Evolutionary conservation across 768 basidiomycete species (phyloP).

Genomic region (Mycena floridula): DNA sequence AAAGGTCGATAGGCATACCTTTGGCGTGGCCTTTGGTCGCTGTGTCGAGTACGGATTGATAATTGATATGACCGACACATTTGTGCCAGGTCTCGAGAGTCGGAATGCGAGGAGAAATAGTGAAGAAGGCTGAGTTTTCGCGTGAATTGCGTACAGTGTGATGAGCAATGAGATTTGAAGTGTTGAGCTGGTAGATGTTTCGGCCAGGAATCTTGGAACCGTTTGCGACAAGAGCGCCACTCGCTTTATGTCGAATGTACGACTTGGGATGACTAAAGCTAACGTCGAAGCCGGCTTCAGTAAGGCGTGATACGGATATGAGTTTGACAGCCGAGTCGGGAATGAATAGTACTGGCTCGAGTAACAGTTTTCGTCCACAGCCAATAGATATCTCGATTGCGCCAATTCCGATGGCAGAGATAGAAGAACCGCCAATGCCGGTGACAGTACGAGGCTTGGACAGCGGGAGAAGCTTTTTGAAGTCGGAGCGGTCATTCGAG

Average conservation of each 20-base stretch:
- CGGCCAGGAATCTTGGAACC: neutral
- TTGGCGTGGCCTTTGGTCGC: neutral
- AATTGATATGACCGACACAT: no score
- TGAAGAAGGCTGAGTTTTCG: no score
- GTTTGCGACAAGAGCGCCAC: neutral
- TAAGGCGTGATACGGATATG: neutral
- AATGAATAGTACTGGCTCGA: conserved; percentile 12
- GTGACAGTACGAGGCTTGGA: conserved; percentile 11
- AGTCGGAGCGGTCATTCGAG: conserved; percentile 17
- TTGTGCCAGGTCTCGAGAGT: no score
- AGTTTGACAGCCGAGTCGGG: conserved; percentile 7
- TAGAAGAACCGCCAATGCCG: conserved; percentile 19
- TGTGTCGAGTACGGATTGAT: neutral
- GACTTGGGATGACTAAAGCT: neutral
- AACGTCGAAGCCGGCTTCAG: no score
- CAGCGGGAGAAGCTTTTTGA: conserved; percentile 16
- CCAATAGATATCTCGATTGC: conserved; percentile 15
- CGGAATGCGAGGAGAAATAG: no score
- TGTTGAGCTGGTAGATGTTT: neutral
- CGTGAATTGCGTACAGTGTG: no score
- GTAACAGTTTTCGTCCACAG: conserved; percentile 2
- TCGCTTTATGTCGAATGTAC: neutral
- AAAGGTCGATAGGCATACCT: neutral
- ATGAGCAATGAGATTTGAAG: no score
- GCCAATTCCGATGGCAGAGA: conserved; percentile 20